Evolutionary conservation across 2,329 filamentous ascomycete genomes (phyloP), one percentile per base, ranked within the genome.

Genomic region (Metarhizium guizhouense): DNA sequence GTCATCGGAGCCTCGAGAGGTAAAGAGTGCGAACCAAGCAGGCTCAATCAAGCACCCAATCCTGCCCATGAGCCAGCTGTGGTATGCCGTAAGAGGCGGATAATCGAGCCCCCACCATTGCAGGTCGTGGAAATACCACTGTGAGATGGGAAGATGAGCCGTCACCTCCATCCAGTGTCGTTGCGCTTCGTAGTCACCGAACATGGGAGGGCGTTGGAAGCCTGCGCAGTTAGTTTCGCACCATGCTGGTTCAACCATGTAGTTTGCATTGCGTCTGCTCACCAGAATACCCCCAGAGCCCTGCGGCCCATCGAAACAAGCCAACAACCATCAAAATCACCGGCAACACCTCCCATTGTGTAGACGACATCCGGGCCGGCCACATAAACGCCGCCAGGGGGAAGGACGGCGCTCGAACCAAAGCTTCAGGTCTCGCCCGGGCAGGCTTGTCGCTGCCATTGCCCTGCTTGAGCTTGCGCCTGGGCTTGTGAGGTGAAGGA

Each of bases 81-180:
- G 94, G 73, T 99, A 99, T 53, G 94, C 95, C 54, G 94, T 99
- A 73, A 99, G 81, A 53, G 94, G 94, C 56, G 94, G 94, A 70
- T 99, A 99, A 73, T 99, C 94, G 62, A 99, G 80, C 0, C 95
- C 95, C 94, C 94, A 99, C 86, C 93, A 99, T 66, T 93, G 80
- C 48, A 97, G 77, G 68, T 99, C 92, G 70, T 99, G 90, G 67
- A 95, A 96, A 72, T 99, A 99, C 94, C 95, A 99, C 70, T 94
- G 88, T 11, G 90, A 94, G 42, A 95, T 79, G 14, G 94, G 94
- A 2, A 99, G 77, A 57, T 96, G 84, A 8, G 84, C 88, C 2
- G 94, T 96, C 61, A 99, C 78, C 68, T 99, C 94, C 92, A 99
- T 96, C 94, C 94, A 99, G 72, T 99, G 94, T 64, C 94, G 79